Percentiles rank a stretch among this genome's conserved stretches.
Evolutionary conservation across 345 rosid genomes (phyloP).

Genomic region (Kandelia obovata): DNA sequence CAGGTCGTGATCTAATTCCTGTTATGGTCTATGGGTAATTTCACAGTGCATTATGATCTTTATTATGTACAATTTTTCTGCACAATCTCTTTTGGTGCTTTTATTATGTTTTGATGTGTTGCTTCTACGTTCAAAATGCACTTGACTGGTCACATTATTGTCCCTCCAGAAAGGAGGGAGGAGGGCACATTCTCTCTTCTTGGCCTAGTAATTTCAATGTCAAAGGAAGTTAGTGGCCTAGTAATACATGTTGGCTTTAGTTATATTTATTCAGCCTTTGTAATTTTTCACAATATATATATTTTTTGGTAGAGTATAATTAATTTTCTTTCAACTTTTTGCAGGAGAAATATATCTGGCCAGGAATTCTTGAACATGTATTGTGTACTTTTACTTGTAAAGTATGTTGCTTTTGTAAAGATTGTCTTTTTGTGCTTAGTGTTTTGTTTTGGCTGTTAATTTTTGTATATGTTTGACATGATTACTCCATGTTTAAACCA

Average conservation of each 20-base stretch:
- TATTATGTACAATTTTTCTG: not conserved
- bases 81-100: not conserved
- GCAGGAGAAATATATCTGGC: conserved; percentile 95
- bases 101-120: not conserved
- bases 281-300: conserved; percentile 5
- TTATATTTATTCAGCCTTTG: not conserved
- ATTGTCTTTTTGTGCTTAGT: not conserved
- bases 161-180: too few relatives aligned
- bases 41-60: too few relatives aligned
- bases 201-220: too few relatives aligned
- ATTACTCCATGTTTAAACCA: not conserved
- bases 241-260: not conserved
- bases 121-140: not conserved
- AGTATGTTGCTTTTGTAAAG: conserved; percentile 40
- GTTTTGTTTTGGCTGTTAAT: not conserved
- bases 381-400: conserved; percentile 66
- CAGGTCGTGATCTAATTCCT: conserved; percentile 98
- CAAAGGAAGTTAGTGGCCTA: too few relatives aligned
- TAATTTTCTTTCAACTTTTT: conserved; percentile 17
- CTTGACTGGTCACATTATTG: too few relatives aligned
- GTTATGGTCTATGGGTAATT: conserved; percentile 95
- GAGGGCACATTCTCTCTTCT: too few relatives aligned
- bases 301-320: not conserved
- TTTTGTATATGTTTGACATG: not conserved
- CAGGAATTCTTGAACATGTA: conserved; percentile 97